A percentile compares a stretch with the other conserved stretches of the same genome.
Conservation (phyloP, 306 rosid genomes). For the Nissolia schottii region DNA sequence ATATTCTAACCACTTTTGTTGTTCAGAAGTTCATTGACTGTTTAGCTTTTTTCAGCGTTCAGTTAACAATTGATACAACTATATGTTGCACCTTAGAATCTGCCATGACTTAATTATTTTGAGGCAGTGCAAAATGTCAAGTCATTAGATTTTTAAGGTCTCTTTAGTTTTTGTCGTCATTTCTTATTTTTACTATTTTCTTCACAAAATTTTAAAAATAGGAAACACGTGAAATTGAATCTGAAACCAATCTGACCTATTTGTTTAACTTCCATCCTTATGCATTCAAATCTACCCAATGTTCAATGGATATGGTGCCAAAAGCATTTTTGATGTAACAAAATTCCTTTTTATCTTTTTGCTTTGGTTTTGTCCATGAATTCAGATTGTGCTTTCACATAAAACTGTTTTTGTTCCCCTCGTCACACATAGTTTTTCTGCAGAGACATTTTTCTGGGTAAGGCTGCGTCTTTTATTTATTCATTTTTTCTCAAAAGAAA, state of each 20-base stretch:
- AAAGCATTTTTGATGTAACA: no score
- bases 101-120: neutral
- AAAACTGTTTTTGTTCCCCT: neutral
- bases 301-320: neutral
- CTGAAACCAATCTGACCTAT: no score
- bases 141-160: no score
- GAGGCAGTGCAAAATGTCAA: no score
- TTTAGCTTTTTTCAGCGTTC: neutral
- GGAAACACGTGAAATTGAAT: no score
- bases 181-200: no score
- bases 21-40: neutral
- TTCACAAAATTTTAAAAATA: no score
- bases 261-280: no score
- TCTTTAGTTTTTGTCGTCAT: no score
- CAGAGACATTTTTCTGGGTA: neutral
- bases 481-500: neutral
- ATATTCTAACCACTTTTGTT: constrained; percentile 18
- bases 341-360: neutral
- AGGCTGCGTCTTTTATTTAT: neutral
- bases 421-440: neutral
- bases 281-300: neutral
- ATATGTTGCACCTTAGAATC: neutral
- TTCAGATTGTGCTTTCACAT: neutral
- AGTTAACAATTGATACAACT: neutral
- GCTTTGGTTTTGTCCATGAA: neutral